phyloP scores from a whole-genome alignment of 2,329 filamentous ascomycete species.

The Emergomyces orientalis region DNA sequence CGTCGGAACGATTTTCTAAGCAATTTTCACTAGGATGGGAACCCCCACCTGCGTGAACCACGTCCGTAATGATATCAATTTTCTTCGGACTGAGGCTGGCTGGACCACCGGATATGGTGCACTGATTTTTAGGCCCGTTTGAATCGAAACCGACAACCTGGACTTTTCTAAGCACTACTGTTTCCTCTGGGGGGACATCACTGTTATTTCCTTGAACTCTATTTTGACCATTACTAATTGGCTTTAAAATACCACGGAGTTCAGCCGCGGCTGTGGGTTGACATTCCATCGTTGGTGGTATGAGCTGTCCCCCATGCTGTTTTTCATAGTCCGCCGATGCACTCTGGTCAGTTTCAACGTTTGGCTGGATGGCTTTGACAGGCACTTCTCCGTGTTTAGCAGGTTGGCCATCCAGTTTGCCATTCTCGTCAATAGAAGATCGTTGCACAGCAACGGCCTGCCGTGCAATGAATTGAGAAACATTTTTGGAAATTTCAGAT shows the following conservation, averaged over 20 bases:
- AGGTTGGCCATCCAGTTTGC: not conserved
- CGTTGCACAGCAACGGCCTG: not conserved
- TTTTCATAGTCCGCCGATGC: not conserved
- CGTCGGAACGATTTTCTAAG: not conserved
- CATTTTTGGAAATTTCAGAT: constrained; percentile 15
- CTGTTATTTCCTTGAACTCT: not conserved
- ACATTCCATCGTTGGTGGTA: not conserved
- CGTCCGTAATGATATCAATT: not conserved
- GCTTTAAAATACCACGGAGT: not conserved
- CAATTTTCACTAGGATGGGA: not conserved
- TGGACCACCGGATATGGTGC: not conserved
- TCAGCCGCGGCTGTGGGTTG: not conserved
- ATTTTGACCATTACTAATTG: not conserved
- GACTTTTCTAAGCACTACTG: constrained; percentile 4
- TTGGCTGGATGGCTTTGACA: not conserved
- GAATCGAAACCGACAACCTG: constrained; percentile 8
- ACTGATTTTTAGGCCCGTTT: constrained; percentile 8
- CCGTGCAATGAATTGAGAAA: constrained; percentile 16
- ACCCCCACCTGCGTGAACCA: not conserved
- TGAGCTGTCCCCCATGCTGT: not conserved
- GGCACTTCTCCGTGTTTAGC: not conserved
- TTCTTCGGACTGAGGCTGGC: not conserved
- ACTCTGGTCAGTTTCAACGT: not conserved
- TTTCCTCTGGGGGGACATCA: not conserved
- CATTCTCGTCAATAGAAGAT: not conserved